Base-by-base conservation (phyloP, 1,139 yeast species). In the Saccharomyces hybrid region DNA sequence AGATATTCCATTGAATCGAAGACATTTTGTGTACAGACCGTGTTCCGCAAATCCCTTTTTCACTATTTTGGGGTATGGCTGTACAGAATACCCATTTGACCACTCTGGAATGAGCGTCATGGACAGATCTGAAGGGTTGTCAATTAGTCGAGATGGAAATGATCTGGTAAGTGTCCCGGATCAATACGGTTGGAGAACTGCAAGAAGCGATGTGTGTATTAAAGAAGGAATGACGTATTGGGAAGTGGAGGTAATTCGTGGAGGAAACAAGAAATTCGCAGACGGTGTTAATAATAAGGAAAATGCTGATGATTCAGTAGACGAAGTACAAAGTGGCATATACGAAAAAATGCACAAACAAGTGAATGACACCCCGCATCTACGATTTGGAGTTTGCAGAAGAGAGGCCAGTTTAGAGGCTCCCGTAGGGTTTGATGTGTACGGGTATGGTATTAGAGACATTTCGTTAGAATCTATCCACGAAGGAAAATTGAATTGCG, bases 341-440 rank as follows among this genome's bases (percentile, higher is more conserved):
- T 42, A 54, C 25, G 61, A 59, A 46, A 57, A 54, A 41, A 53
- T 54, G 20, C 60, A 60, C 50, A 66, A 66, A 20, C 49, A 60
- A 14, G 56, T 64, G 47, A 65, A 67, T 54, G 52, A 60, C 9
- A 61, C 64, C n/a, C 63, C 63, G 56, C 95, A 91, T 68, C 91
- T 91, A 1, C 72, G 99, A 41, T 67, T 91, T 27, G 99, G 99
- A 0, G 64, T 91, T 49, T 86, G 86, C 0, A 74, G 98, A 54
- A 77, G 88, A 60, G 99, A 93, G 66, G 95, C 97, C 1, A 81
- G 90, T 53, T 72, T 91, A 51, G 97, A 93, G 61, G 96, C 96
- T 0, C 99, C 99, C 0, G 93, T 91, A 8, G 99, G 99, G 4
- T 88, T 82, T 65, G 98, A 93, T 70, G 95, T 91, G 0, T 93